A percentile compares a stretch with the other conserved stretches of the same genome.
Conservation (phyloP, 441 rosid genomes). For the Erodium texanum region DNA sequence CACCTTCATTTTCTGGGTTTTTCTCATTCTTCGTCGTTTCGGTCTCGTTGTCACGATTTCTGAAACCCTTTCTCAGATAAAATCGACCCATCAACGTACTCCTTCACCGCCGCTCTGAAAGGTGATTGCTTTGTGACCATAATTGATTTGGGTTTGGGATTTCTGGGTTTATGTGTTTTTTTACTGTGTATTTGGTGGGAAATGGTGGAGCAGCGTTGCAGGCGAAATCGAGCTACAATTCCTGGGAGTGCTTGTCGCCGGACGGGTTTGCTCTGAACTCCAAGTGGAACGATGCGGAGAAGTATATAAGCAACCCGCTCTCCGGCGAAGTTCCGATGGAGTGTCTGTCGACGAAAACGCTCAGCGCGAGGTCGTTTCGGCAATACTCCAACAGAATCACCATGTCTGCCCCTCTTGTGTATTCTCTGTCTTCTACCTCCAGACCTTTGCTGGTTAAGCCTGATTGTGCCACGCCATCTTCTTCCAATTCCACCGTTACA, state of each 20-base stretch:
- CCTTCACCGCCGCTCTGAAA: slow-evolving; percentile 72
- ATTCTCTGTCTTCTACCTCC: slow-evolving; percentile 30
- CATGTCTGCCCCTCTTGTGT: slow-evolving; percentile 78
- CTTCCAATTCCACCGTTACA: neutral
- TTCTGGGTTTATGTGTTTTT: too few relatives aligned
- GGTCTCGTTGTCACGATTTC: neutral
- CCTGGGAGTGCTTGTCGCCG: slow-evolving; percentile 56
- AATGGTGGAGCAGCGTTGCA: slow-evolving; percentile 53
- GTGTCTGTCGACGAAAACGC: slow-evolving; percentile 78
- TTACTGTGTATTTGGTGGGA: too few relatives aligned
- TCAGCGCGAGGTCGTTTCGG: slow-evolving; percentile 67
- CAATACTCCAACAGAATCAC: slow-evolving; percentile 35
- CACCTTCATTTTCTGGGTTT: neutral
- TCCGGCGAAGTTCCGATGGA: slow-evolving; percentile 91
- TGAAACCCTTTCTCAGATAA: slow-evolving; percentile 31
- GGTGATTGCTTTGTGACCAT: slow-evolving; percentile 29
- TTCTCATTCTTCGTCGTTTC: neutral
- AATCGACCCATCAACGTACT: slow-evolving; percentile 87
- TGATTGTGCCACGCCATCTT: neutral
- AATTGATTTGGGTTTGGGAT: neutral
- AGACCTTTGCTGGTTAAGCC: neutral
- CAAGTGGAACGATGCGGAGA: slow-evolving; percentile 95
- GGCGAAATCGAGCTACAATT: slow-evolving; percentile 48
- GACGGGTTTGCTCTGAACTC: slow-evolving; percentile 79
- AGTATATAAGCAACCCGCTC: slow-evolving; percentile 79